Evolutionary conservation across 495 filamentous ascomycete genomes (phyloP), one percentile per base, ranked within the genome.

Genomic region (Apodospora peruviana): DNA sequence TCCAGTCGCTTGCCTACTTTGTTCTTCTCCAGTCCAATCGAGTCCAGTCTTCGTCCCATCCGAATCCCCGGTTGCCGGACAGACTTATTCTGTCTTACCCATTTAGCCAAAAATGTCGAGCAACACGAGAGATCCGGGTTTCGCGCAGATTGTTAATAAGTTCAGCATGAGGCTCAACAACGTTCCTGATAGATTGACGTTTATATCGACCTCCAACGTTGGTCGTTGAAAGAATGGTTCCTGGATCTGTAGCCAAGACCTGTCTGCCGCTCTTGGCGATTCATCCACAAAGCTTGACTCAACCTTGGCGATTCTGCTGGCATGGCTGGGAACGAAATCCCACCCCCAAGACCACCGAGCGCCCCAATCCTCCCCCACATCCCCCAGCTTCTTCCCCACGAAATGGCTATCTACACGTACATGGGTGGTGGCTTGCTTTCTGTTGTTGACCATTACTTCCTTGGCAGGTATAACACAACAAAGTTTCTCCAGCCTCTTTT

Each of bases 201-300:
- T 18, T 39, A 14, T 39, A 5, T 5, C 36, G 17, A 39, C 36
- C 7, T 39, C 11, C 40, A 18, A 11, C 3, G 36, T 17, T 17
- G 36, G n/a, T 17, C 36, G 19, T 7, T 16, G 12, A 8, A 1
- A 17, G 36, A 38, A 16, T 38, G 40, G 40, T 42, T 22, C 40
- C 40, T 42, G 40, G 22, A 38, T 19, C 19, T 23, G 44, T 34
- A 9, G 44, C 44, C 44, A 46, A 46, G 29, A 38, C 44, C 27
- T 19, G 12, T 10, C 42, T 25, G 20, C 24, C 24, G 17, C 25
- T 8, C 29, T 38, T 37, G 32, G 44, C 44, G 17, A n/a, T 24
- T 7, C 29, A 21, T 46, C 44, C 44, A 38, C 44, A 46, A 46
- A 46, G 44, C 44, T 46, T 46, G 44, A 46, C 16, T 34, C 20